Conservation (phyloP, 2,329 filamentous ascomycete genomes). For the Pseudocercospora pini-densiflorae region DNA sequence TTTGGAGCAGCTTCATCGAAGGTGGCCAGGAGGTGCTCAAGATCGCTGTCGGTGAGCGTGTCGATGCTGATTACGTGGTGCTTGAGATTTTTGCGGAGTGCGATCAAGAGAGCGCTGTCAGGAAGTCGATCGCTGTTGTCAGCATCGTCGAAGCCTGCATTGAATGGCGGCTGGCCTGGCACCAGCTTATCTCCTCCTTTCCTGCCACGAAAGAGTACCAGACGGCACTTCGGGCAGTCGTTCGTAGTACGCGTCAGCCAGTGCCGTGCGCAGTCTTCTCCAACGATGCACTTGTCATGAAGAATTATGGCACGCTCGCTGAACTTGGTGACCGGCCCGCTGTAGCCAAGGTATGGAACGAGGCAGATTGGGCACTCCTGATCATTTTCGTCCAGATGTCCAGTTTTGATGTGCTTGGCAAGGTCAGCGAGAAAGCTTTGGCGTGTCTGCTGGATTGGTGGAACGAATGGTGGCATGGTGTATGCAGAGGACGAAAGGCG, state of each 20-base stretch:
- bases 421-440: neutral
- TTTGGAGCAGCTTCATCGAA: neutral
- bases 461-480: neutral
- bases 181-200: too few species aligned
- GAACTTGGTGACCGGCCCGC: neutral
- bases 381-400: neutral
- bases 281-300: neutral
- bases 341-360: neutral
- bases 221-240: neutral
- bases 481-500: neutral
- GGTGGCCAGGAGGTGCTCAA: neutral
- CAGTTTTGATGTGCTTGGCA: neutral
- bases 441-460: neutral
- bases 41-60: neutral
- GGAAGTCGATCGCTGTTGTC: neutral
- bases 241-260: neutral
- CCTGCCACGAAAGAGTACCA: neutral
- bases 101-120: neutral
- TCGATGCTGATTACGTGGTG: neutral
- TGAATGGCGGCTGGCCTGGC: neutral
- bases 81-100: neutral
- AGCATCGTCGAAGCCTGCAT: neutral
- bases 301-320: neutral
- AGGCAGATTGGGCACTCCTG: neutral
- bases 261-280: neutral